A percentile compares a stretch with the other conserved stretches of the same genome.
These are phyloP conservation scores for Bipolaris victoriae DNA, from an alignment of 2,329 filamentous ascomycete species.

Conservation along the genomic window DNA sequence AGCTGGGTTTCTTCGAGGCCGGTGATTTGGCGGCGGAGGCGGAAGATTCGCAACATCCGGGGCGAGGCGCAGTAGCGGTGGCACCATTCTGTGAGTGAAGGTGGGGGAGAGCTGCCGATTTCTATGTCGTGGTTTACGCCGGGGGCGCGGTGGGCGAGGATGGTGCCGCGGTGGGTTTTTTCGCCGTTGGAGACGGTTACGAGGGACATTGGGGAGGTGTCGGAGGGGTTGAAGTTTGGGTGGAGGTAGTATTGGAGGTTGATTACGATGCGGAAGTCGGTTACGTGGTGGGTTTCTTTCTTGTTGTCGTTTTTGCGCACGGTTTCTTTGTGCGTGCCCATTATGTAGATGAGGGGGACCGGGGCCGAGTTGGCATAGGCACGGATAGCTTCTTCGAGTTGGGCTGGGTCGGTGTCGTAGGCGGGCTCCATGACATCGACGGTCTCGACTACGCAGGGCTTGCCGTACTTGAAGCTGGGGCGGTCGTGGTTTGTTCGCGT, in stretches of 20 bases:
- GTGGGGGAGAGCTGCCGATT: slow-evolving; percentile 50
- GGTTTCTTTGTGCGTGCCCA: slow-evolving; percentile 48
- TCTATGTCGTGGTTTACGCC: slow-evolving; percentile 55
- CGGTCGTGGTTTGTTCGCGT: slow-evolving; percentile 38
- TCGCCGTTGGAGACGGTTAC: slow-evolving; percentile 63
- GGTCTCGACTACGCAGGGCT: slow-evolving; percentile 36
- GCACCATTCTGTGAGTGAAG: slow-evolving; percentile 67
- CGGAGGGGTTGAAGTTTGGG: slow-evolving; percentile 23
- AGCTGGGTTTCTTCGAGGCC: slow-evolving; percentile 67
- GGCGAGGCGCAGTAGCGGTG: slow-evolving; percentile 67
- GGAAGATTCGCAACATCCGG: slow-evolving; percentile 62
- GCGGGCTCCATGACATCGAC: slow-evolving; percentile 37
- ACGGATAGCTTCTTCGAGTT: slow-evolving; percentile 39
- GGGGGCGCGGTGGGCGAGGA: slow-evolving; percentile 60
- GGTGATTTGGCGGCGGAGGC: slow-evolving; percentile 54
- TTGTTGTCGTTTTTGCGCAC: slow-evolving; percentile 41
- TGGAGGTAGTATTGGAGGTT: slow-evolving; percentile 40
- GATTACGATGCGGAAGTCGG: slow-evolving; percentile 49
- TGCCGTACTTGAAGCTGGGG: slow-evolving; percentile 32
- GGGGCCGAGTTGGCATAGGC: slow-evolving; percentile 37
- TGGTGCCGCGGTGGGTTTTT: slow-evolving; percentile 69
- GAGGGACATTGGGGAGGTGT: slow-evolving; percentile 37
- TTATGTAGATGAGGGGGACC: slow-evolving; percentile 46
- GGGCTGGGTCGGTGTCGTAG: slow-evolving; percentile 42
- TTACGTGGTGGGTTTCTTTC: slow-evolving; percentile 43